Percentiles rank a stretch among this genome's conserved stretches.
phyloP scores from a whole-genome alignment of 768 basidiomycete species.

The Lactifluus pinguis region DNA sequence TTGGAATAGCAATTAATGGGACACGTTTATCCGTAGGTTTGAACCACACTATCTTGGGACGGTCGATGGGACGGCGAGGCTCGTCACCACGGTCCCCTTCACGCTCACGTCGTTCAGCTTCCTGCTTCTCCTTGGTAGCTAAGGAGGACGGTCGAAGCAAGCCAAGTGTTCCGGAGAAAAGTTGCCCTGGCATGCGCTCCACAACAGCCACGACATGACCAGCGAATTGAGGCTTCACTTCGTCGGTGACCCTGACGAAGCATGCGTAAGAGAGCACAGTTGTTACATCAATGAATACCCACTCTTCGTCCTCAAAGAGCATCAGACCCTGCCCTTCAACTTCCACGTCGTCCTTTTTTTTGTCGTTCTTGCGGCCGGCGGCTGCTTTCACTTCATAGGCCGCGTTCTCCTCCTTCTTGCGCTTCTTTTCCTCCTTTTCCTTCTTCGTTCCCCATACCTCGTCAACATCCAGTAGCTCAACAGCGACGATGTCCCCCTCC shows the following conservation, averaged over 20 bases:
- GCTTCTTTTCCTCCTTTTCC: conserved; percentile 99
- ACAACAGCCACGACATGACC: conserved; percentile 99
- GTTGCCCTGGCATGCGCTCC: conserved; percentile 96
- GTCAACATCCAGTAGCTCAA: conserved; percentile 95
- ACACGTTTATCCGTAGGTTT: conserved; percentile 99
- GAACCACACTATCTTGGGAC: conserved; percentile 99
- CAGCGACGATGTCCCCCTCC: conserved; percentile 97
- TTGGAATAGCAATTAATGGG: conserved; percentile 96
- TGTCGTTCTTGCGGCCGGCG: conserved; percentile 84
- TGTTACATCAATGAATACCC: conserved; percentile 22
- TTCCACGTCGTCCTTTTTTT: conserved; percentile 99
- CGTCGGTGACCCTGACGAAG: conserved; percentile 76
- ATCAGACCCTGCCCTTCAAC: conserved; percentile 97
- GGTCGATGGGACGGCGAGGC: conserved; percentile 72
- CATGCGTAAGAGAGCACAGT: conserved; percentile 11
- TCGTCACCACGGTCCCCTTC: conserved; percentile 89
- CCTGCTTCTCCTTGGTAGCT: conserved; percentile 97
- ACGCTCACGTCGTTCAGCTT: conserved; percentile 93
- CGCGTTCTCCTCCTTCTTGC: conserved; percentile 98
- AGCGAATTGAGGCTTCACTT: conserved; percentile 95
- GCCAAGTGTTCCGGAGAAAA: conserved; percentile 95
- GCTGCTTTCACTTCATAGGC: conserved; percentile 79
- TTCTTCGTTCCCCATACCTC: conserved; percentile 99
- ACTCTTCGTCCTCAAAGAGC: conserved; percentile 98
- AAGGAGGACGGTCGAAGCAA: conserved; percentile 92